These are phyloP conservation scores for Hypoxylon sp. DNA, from an alignment of 2,329 filamentous ascomycete species.

Conservation along the genomic window DNA sequence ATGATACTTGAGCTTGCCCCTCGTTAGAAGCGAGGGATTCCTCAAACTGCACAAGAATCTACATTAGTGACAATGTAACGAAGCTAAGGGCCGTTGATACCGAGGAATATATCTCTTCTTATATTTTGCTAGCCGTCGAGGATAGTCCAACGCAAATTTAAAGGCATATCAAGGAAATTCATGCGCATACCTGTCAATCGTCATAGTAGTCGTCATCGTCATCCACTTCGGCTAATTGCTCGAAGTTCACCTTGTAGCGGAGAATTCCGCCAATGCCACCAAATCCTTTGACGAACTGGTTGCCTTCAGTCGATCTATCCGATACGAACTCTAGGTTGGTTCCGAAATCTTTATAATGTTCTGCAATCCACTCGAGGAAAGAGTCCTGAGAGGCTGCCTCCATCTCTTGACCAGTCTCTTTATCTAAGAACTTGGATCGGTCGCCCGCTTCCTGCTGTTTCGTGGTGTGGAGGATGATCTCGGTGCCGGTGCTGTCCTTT, in stretches of 20 bases:
- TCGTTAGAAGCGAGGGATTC: constrained; percentile 84
- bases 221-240: constrained; percentile 91
- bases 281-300: constrained; percentile 99
- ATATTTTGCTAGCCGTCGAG: constrained; percentile 15
- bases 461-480: constrained; percentile 86
- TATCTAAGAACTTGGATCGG: constrained; percentile 92
- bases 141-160: constrained; percentile 25
- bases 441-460: constrained; percentile 82
- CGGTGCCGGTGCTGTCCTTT: constrained; percentile 79
- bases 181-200: constrained; percentile 57
- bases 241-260: constrained; percentile 99
- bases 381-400: constrained; percentile 87
- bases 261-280: constrained; percentile 97
- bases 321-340: constrained; percentile 97
- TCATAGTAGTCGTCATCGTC: constrained; percentile 95
- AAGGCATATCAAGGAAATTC: constrained; percentile 28
- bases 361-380: constrained; percentile 99
- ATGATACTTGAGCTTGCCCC: constrained; percentile 78
- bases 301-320: constrained; percentile 96
- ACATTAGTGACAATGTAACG: constrained; percentile 71
- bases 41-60: constrained; percentile 71
- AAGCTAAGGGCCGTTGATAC: neutral
- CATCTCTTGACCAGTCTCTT: constrained; percentile 96
- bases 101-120: constrained; percentile 20
- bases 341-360: constrained; percentile 98